phyloP scores from a whole-genome alignment of 208 protist genomes.

The Leishmania guyanensis region DNA sequence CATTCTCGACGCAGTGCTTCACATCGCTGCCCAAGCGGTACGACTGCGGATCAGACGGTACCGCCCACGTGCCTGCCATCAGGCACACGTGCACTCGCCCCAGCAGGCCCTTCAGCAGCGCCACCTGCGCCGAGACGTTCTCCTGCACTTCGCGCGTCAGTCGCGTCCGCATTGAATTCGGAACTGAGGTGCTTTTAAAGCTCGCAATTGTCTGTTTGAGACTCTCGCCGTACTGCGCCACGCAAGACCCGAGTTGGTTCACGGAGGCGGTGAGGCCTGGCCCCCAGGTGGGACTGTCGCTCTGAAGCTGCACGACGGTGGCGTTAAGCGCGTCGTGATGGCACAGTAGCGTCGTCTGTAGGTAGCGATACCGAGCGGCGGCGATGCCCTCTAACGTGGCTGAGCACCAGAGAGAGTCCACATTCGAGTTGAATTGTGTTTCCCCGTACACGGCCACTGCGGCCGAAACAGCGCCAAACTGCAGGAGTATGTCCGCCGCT shows the following conservation, averaged over 20 bases:
- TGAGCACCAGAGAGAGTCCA: constrained; percentile 73
- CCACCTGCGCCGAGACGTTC: constrained; percentile 32
- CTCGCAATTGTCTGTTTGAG: constrained; percentile 29
- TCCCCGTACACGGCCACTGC: constrained; percentile 63
- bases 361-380: constrained; percentile 69
- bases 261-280: constrained; percentile 17
- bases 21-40: constrained; percentile 48
- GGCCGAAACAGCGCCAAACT: constrained; percentile 60
- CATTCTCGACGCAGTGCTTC: constrained; percentile 39
- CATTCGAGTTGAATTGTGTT: constrained; percentile 58
- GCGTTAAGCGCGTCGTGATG: constrained; percentile 24
- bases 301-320: constrained; percentile 62
- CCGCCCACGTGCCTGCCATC: constrained; percentile 33
- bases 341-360: constrained; percentile 37
- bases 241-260: constrained; percentile 27
- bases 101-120: constrained; percentile 34
- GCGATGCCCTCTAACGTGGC: constrained; percentile 84
- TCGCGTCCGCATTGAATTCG: constrained; percentile 54
- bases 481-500: constrained; percentile 65
- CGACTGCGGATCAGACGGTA: constrained; percentile 26
- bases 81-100: constrained; percentile 32
- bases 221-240: constrained; percentile 29
- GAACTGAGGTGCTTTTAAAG: constrained; percentile 40
- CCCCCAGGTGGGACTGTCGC: constrained; percentile 44
- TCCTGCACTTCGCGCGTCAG: constrained; percentile 51